Evolutionary conservation across 1,284 basidiomycete genomes (phyloP).

Genomic region (Amylostereum areolatum): DNA sequence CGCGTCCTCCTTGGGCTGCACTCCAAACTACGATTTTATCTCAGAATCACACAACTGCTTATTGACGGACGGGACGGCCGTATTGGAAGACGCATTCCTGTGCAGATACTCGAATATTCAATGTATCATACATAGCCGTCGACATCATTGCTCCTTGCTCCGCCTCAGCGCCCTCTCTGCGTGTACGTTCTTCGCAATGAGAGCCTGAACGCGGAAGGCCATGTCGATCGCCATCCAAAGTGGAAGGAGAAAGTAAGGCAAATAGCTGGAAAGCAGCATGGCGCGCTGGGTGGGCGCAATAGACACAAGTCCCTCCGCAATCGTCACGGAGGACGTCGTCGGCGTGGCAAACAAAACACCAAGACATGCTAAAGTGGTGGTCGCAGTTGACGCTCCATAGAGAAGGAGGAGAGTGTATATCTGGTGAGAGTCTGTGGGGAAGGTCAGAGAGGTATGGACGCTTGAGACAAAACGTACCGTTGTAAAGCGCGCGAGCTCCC

Average conservation of each 20-base stretch:
- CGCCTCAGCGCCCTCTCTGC: too few relatives aligned
- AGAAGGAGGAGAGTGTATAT: conserved; percentile 56
- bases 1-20: too few relatives aligned
- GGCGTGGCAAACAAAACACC: conserved; percentile 48
- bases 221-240: conserved; percentile 71
- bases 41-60: too few relatives aligned
- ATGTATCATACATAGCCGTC: too few relatives aligned
- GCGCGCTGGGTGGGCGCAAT: conserved; percentile 38
- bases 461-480: conserved; percentile 35
- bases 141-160: too few relatives aligned
- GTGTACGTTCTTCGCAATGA: too few relatives aligned
- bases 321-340: conserved; percentile 24
- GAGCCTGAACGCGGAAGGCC: conserved; percentile 22
- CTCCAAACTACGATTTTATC: too few relatives aligned
- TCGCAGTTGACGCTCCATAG: conserved; percentile 75
- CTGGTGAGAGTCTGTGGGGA: conserved; percentile 33
- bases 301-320: conserved; percentile 27
- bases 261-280: conserved; percentile 64
- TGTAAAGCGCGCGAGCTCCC: conserved; percentile 61
- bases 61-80: too few relatives aligned
- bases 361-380: conserved; percentile 72
- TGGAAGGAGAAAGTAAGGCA: conserved; percentile 73
- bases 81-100: too few relatives aligned
- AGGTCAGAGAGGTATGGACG: conserved; percentile 6
- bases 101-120: too few relatives aligned